Percentiles rank a stretch among this genome's conserved stretches.
Evolutionary conservation across 2,329 filamentous ascomycete genomes (phyloP).

Genomic region (Pseudogymnoascus sp.): DNA sequence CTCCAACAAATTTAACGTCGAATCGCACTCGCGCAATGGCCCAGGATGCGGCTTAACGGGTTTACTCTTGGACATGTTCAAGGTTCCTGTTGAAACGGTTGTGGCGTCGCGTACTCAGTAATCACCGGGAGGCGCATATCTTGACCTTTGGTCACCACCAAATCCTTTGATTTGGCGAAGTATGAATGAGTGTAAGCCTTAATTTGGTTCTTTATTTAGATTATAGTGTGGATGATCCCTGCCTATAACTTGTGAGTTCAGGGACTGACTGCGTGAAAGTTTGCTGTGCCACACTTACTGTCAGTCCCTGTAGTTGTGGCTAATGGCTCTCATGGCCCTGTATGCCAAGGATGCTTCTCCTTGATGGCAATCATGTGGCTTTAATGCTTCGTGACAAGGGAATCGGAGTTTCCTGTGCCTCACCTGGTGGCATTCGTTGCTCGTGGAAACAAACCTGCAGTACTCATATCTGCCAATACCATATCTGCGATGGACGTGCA

Average conservation of each 20-base stretch:
- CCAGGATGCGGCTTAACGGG: neutral
- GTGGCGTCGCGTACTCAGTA: neutral
- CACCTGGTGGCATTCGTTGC: neutral
- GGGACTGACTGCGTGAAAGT: neutral
- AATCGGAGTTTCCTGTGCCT: neutral
- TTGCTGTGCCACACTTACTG: neutral
- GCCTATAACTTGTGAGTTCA: neutral
- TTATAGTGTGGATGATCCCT: neutral
- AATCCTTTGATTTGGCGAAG: neutral
- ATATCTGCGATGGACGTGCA: neutral
- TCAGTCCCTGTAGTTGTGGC: neutral
- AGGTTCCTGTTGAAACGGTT: neutral
- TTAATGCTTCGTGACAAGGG: neutral
- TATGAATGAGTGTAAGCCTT: neutral
- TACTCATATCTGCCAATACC: neutral
- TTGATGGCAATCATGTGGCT: neutral
- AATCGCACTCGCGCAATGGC: neutral
- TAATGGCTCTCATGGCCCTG: neutral
- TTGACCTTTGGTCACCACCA: neutral
- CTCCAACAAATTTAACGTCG: neutral
- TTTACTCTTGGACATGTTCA: neutral
- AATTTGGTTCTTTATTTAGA: constrained; percentile 6
- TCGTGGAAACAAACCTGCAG: neutral
- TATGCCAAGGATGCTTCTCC: neutral
- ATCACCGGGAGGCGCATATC: neutral